Conservation (phyloP, 129 eudicot genomes). For the Centrapalus pauciflorus region DNA sequence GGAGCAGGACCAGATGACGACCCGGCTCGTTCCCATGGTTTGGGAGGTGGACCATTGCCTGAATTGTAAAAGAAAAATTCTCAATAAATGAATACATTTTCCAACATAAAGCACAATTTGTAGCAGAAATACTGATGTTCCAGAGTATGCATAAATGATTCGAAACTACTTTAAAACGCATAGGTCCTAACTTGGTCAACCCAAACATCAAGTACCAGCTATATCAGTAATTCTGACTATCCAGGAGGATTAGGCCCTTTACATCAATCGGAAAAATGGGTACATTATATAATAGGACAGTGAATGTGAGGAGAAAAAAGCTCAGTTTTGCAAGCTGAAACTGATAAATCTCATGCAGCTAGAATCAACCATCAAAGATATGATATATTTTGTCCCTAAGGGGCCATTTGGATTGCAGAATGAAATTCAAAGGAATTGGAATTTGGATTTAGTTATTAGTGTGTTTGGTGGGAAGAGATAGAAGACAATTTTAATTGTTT, state of each 20-base stretch:
- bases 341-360: slow-evolving; percentile 5
- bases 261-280: not conserved
- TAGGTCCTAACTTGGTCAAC: not conserved
- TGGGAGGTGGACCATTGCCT: slow-evolving; percentile 78
- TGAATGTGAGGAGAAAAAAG: not conserved
- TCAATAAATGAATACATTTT: not conserved
- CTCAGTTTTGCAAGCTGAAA: not conserved
- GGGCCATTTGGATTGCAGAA: not conserved
- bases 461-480: too few species aligned
- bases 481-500: too few species aligned
- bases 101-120: not conserved
- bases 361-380: not conserved
- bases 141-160: not conserved
- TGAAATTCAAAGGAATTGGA: too few species aligned
- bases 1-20: slow-evolving; percentile 89
- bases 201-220: not conserved
- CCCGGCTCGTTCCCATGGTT: slow-evolving; percentile 97
- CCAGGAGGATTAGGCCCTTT: not conserved
- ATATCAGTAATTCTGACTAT: not conserved
- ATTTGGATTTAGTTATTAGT: too few species aligned
- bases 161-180: not conserved
- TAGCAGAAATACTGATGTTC: not conserved
- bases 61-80: not conserved
- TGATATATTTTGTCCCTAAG: not conserved
- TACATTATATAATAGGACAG: not conserved